Conservation (phyloP, 768 basidiomycete genomes). For the Termitomyces sp. region DNA sequence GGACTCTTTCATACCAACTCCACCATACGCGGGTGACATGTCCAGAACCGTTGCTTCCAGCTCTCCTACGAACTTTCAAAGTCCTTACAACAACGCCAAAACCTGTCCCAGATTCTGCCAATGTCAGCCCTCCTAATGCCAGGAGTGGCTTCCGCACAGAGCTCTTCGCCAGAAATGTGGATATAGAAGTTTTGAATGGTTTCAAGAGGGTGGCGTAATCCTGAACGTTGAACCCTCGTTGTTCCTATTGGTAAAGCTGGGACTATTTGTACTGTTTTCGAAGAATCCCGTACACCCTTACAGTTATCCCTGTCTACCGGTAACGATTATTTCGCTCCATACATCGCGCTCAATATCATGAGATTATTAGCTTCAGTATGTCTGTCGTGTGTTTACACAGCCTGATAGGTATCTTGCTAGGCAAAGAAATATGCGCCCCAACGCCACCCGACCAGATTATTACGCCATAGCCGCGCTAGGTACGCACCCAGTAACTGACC, state of each 20-base stretch:
- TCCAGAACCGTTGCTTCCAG: conserved; percentile 69
- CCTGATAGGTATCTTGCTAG: conserved; percentile 21
- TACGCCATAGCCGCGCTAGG: conserved; percentile 39
- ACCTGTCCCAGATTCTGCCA: conserved; percentile 49
- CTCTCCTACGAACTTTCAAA: conserved; percentile 55
- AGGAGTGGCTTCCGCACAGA: conserved; percentile 55
- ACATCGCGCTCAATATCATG: conserved; percentile 75
- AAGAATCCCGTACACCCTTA: conserved; percentile 59
- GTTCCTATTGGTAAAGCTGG: conserved; percentile 46
- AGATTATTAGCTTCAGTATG: conserved; percentile 79
- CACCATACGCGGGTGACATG: conserved; percentile 54
- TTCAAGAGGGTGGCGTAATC: conserved; percentile 51
- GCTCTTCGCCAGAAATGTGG: conserved; percentile 62
- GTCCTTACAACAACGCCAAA: conserved; percentile 41
- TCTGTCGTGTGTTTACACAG: conserved; percentile 10
- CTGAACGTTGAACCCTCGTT: conserved; percentile 49
- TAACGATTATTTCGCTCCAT: conserved; percentile 71
- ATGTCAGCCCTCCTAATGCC: conserved; percentile 42
- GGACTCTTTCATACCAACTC: conserved; percentile 55
- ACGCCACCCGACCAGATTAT: conserved; percentile 57
- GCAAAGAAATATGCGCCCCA: conserved; percentile 73
- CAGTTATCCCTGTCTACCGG: conserved; percentile 71
- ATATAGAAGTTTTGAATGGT: conserved; percentile 62
- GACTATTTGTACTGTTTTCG: conserved; percentile 36
- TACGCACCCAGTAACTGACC: conserved; percentile 72